Conservation (phyloP, 2,329 filamentous ascomycete species). For the Fusarium guadeloupense region DNA sequence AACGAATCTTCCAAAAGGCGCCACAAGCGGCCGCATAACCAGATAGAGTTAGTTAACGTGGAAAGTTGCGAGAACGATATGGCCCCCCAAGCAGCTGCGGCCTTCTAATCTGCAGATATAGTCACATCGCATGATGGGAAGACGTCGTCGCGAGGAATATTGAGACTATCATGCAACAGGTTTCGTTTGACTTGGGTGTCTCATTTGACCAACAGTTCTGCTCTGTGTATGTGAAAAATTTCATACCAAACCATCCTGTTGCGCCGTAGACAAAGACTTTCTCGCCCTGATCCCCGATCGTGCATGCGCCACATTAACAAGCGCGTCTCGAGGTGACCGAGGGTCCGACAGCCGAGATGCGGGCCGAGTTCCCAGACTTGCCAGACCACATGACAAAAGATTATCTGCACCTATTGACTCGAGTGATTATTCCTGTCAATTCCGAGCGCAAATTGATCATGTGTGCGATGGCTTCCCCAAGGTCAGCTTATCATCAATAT, state of each 20-base stretch:
- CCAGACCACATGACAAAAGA: conserved; percentile 1
- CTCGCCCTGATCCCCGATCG: conserved; percentile 28
- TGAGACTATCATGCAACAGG: conserved; percentile 36
- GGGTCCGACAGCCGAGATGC: conserved; percentile 4
- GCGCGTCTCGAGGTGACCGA: neutral
- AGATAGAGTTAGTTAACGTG: conserved; percentile 41
- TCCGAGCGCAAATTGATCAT: conserved; percentile 2
- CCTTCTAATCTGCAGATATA: conserved; percentile 39
- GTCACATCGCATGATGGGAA: conserved; percentile 41
- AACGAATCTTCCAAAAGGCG: conserved; percentile 45
- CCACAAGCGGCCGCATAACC: conserved; percentile 45
- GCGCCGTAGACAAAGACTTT: conserved; percentile 43
- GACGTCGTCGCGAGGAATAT: conserved; percentile 44
- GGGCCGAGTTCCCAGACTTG: neutral
- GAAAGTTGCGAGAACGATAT: conserved; percentile 44
- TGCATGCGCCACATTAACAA: conserved; percentile 12
- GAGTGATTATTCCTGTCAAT: conserved; percentile 5
- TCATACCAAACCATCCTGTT: conserved; percentile 38
- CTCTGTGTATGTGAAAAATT: conserved; percentile 32
- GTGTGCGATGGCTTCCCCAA: no score
- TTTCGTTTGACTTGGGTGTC: conserved; percentile 43
- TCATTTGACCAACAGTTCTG: conserved; percentile 47
- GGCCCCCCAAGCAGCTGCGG: conserved; percentile 28
- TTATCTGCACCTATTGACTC: conserved; percentile 2
- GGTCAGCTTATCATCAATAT: no score